Evolutionary conservation across 306 rosid genomes (phyloP).

Genomic region (Sicyos baderoa): DNA sequence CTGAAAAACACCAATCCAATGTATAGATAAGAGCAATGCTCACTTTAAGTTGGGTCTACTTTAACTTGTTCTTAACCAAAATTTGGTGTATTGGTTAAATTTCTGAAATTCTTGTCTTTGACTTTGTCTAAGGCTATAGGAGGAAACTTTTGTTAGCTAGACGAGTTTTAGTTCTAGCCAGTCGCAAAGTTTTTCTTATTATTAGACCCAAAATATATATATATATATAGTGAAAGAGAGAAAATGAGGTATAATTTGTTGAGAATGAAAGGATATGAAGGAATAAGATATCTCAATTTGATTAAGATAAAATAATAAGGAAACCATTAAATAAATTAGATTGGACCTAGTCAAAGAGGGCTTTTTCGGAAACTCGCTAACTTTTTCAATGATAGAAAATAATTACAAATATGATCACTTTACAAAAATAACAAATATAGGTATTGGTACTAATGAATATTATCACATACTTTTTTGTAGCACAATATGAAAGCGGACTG

Average conservation of each 20-base stretch:
- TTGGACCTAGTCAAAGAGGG: no score
- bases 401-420: no score
- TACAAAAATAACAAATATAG: no score
- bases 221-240: no score
- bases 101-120: neutral
- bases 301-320: neutral
- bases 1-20: no score
- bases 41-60: neutral
- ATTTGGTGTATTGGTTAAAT: neutral
- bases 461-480: no score
- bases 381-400: no score
- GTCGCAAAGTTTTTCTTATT: neutral
- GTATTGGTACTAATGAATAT: no score
- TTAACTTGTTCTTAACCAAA: neutral
- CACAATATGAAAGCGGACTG: no score
- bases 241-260: neutral
- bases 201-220: neutral
- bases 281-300: neutral
- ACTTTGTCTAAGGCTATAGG: neutral
- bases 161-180: neutral
- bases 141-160: neutral
- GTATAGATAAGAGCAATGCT: neutral
- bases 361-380: no score
- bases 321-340: neutral
- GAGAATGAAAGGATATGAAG: neutral